Conservation (phyloP, 805 yeast species). For the Lipomyces chichibuensis region DNA sequence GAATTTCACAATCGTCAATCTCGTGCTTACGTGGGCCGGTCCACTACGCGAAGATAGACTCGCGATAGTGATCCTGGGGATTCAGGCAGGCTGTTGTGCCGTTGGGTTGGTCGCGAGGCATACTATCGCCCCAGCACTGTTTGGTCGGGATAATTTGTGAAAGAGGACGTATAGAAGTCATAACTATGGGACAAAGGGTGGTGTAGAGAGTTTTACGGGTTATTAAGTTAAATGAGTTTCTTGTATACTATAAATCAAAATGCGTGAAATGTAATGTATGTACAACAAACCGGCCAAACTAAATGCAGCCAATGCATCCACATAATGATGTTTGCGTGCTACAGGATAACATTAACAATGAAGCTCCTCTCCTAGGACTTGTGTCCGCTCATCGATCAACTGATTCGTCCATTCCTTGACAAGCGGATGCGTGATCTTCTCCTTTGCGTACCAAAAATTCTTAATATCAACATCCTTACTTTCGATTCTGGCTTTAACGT, state of each 20-base stretch:
- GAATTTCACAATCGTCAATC: conserved; percentile 85
- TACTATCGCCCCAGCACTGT: conserved; percentile 78
- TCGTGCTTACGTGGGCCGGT: conserved; percentile 82
- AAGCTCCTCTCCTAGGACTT: conserved; percentile 45
- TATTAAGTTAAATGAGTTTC: neutral
- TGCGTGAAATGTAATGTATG: neutral
- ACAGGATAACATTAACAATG: neutral
- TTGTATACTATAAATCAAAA: neutral
- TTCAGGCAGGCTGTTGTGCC: conserved; percentile 51
- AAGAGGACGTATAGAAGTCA: neutral
- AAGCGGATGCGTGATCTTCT: conserved; percentile 54
- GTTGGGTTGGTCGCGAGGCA: conserved; percentile 82
- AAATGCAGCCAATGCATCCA: neutral
- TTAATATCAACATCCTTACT: conserved; percentile 51
- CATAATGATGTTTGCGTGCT: neutral
- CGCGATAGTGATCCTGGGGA: conserved; percentile 58
- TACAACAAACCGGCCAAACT: neutral
- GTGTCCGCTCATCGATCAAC: conserved; percentile 52
- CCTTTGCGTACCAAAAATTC: conserved; percentile 69
- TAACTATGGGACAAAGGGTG: neutral
- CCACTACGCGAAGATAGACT: conserved; percentile 84
- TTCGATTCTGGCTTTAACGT: conserved; percentile 54
- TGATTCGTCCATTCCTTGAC: conserved; percentile 59
- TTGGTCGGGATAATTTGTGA: conserved; percentile 76
- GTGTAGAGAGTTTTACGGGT: neutral